A percentile compares a stretch with the other conserved stretches of the same genome.
phyloP scores from a whole-genome alignment of 805 yeast species.

The Soucietia sequanensis region DNA sequence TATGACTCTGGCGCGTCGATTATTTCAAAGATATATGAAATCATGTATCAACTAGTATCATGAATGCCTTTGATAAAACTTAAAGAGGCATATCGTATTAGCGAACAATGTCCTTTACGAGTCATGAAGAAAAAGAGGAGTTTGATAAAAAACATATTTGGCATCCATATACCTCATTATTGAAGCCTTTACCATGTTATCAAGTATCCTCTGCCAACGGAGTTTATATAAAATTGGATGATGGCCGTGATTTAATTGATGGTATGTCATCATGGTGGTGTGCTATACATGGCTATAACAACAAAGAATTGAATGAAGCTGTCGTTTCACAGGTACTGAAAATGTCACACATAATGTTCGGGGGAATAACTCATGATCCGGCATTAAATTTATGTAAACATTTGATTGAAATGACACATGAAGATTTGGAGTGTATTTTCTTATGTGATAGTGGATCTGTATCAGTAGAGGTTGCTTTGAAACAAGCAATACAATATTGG shows the following conservation, averaged over 20 bases:
- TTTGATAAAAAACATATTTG: slow-evolving; percentile 24
- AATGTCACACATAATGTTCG: slow-evolving; percentile 23
- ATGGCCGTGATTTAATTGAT: slow-evolving; percentile 16
- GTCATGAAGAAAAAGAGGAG: slow-evolving; percentile 3
- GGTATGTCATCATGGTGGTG: slow-evolving; percentile 35
- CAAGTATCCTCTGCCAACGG: slow-evolving; percentile 21
- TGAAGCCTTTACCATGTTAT: slow-evolving; percentile 17
- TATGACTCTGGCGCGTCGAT: too few relatives aligned
- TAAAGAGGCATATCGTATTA: too few relatives aligned
- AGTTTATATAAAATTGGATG: slow-evolving; percentile 13
- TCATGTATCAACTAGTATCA: too few relatives aligned
- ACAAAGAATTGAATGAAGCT: slow-evolving; percentile 18
- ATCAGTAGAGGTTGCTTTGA: slow-evolving; percentile 37
- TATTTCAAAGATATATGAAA: too few relatives aligned
- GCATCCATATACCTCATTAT: slow-evolving; percentile 30
- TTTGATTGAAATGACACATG: slow-evolving; percentile 29
- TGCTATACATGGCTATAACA: slow-evolving; percentile 27
- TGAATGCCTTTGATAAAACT: too few relatives aligned
- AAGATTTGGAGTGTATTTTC: slow-evolving; percentile 9
- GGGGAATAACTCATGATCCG: slow-evolving; percentile 19
- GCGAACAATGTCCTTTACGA: background rate
- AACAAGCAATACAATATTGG: slow-evolving; percentile 31
- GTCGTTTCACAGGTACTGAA: slow-evolving; percentile 25
- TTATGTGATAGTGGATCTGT: slow-evolving; percentile 19
- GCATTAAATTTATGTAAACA: slow-evolving; percentile 25